phyloP scores from a whole-genome alignment of 208 protist genomes.

The Vickermania spadyakhi region DNA sequence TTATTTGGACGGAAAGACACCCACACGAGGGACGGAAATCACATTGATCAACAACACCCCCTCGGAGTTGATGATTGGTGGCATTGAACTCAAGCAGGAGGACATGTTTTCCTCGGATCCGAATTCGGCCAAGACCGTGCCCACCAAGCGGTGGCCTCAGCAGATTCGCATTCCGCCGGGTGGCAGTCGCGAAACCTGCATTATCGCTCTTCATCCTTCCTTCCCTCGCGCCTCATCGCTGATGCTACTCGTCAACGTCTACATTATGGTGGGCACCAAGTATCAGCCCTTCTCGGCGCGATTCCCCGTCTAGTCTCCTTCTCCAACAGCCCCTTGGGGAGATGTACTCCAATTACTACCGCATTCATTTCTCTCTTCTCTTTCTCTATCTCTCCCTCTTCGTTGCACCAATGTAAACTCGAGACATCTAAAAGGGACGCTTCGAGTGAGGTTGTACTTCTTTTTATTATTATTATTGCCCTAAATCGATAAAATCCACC shows the following conservation, averaged over 20 bases:
- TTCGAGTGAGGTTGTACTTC: too few species aligned
- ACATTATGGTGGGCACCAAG: conserved; percentile 45
- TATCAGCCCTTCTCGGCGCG: conserved; percentile 56
- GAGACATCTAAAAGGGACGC: too few species aligned
- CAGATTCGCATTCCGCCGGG: conserved; percentile 52
- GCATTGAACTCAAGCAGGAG: conserved; percentile 79
- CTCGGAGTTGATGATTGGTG: conserved; percentile 56
- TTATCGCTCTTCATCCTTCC: conserved; percentile 77
- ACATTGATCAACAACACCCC: conserved; percentile 74
- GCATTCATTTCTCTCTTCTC: too few species aligned
- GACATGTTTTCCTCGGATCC: conserved; percentile 65
- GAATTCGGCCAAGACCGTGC: conserved; percentile 61
- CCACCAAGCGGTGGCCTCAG: conserved; percentile 78
- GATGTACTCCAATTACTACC: too few species aligned
- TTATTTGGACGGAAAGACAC: conserved; percentile 72
- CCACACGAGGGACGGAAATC: conserved; percentile 77
- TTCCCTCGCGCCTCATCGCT: conserved; percentile 62
- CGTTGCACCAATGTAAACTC: too few species aligned
- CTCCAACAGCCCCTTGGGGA: background rate
- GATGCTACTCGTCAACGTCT: conserved; percentile 66
- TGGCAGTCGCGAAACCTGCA: conserved; percentile 34
- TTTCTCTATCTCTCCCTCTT: too few species aligned
- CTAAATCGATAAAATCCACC: too few species aligned
- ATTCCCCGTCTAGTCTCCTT: conserved; percentile 39
- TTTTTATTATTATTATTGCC: too few species aligned